Base-by-base conservation (phyloP, 768 basidiomycete genomes). In the Pleurotus tuoliensis region DNA sequence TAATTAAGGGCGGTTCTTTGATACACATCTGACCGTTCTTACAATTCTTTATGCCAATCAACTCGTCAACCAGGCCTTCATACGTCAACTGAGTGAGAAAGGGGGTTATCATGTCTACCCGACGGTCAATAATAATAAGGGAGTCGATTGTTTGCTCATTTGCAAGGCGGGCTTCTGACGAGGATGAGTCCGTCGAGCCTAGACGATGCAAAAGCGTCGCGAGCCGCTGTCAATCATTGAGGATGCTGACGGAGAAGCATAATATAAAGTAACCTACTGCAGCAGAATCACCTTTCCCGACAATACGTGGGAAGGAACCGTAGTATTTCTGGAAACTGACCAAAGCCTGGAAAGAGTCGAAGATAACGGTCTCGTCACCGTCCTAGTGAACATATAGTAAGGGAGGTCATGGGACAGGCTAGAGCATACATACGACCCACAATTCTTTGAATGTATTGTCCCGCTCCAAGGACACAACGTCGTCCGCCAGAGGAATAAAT, bases 81-180 rank as follows among this genome's bases (percentile, higher is more conserved):
- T 98, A 98, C 0, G 97, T 99, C 56, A 98, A 76, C 65, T 98
- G 95, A 2, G 97, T 98, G 46, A 96, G 82, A 50, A 98, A 76
- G 1, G 97, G 94, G 0, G 97, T 97, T 58, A 98, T 86, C 90
- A 98, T 90, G 65, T 99, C 97, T 8, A 90, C 85, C 34, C 86
- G 84, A 47, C 97, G 85, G 69, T 99, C 97, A 56, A 99, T 63
- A 38, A 98, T 78, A 61, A 99, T 87, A 58, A 98, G 73, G 12
- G 85, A 87, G 67, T 99, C 97, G 54, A 98, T 80, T 50, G 77
- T 82, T 13, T 82, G 82, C 2, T 83, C 81, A 8, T 77, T 67
- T 7, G 79, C 70, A 5, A 78, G 65, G 2, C 79, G 68, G 8
- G 71, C 70, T 20, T 79, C 76, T 11, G 72, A 69, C 41, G 66